Evolutionary conservation across 139 green algal species (phyloP), one percentile per base, ranked within the genome.

Genomic region (Chlamydomonas urium): DNA sequence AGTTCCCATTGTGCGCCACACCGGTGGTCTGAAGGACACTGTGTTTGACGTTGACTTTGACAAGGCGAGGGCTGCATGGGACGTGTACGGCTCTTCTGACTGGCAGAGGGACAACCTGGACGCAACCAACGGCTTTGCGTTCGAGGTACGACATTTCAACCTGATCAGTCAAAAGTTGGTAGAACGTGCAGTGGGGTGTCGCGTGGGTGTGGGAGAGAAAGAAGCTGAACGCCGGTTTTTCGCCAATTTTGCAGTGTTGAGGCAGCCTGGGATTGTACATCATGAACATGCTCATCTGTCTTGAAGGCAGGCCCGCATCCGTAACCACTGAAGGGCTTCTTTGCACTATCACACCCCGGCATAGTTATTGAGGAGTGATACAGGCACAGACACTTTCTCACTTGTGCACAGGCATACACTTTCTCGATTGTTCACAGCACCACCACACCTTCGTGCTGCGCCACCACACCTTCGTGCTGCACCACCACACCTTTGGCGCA

Each of bases 1-100:
- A 26, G 83, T 98, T 8, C 94, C 94, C 0, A 75, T 98, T 14
- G 94, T 97, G 36, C 87, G 94, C 14, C 75, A 92, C 66, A 98
- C 94, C 2, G 94, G 94, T 47, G 93, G 93, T 38, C 84, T 97
- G 31, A 78, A 72, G 17, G 92, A 97, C 82, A 97, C 90, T 19
- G 88, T 95, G 32, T 95, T 95, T 74, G 90, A 95, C 68, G 84
- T 95, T 35, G 90, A 95, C 78, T 85, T 86, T 70, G 90, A 95
- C 78, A 87, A 92, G 81, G 77, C 71, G 62, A 65, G 42, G 4
- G 89, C 88, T 17, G 90, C 88, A 0, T 96, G 90, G 91, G 92
- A 96, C 60, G 57, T 96, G 66, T 82, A 88, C 61, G 89, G 89
- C 42, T 85, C 60, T 42, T 84, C 78, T 4, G 86, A 93, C 79